Conservation (phyloP, 352 stramenopile genomes). For the Albugo laibachii region DNA sequence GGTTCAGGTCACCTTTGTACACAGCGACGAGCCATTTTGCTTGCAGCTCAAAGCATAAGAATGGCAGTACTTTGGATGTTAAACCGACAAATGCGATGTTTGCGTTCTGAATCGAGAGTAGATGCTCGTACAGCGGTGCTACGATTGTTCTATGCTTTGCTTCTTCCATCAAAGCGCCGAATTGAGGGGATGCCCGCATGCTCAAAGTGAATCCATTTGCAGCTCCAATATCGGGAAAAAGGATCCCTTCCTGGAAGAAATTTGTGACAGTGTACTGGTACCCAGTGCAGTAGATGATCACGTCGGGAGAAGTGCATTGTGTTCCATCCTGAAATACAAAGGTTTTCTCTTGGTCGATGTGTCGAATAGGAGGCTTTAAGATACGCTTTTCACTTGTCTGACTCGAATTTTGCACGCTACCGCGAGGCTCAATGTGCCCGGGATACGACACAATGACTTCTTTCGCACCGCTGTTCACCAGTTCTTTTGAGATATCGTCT, state of each 20-base stretch:
- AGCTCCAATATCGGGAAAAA: conserved; percentile 16
- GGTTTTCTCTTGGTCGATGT: conserved; percentile 22
- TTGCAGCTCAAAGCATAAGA: conserved; percentile 64
- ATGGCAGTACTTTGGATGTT: conserved; percentile 59
- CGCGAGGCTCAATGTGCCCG: conserved; percentile 12
- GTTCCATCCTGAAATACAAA: conserved; percentile 40
- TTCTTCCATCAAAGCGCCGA: conserved; percentile 5
- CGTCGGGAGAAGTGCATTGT: conserved; percentile 21
- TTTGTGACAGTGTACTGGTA: conserved; percentile 46
- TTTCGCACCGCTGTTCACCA: conserved; percentile 15
- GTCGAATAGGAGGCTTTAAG: conserved; percentile 33
- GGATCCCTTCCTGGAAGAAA: conserved; percentile 19
- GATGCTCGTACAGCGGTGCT: conserved; percentile 51
- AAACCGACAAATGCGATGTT: conserved; percentile 50
- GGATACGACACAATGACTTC: conserved; percentile 39
- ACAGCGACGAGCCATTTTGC: conserved; percentile 41
- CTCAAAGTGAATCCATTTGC: too few species aligned
- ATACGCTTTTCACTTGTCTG: conserved; percentile 9
- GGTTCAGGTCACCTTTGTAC: conserved; percentile 15
- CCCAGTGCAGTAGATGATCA: conserved; percentile 64
- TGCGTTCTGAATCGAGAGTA: conserved; percentile 59
- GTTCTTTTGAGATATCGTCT: conserved; percentile 62
- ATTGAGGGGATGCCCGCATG: too few species aligned
- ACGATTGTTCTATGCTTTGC: conserved; percentile 17
- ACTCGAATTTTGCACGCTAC: conserved; percentile 11